Evolutionary conservation across 2,329 filamentous ascomycete genomes (phyloP), one percentile per base, ranked within the genome.

Genomic region (Simplicillium aogashimaense): DNA sequence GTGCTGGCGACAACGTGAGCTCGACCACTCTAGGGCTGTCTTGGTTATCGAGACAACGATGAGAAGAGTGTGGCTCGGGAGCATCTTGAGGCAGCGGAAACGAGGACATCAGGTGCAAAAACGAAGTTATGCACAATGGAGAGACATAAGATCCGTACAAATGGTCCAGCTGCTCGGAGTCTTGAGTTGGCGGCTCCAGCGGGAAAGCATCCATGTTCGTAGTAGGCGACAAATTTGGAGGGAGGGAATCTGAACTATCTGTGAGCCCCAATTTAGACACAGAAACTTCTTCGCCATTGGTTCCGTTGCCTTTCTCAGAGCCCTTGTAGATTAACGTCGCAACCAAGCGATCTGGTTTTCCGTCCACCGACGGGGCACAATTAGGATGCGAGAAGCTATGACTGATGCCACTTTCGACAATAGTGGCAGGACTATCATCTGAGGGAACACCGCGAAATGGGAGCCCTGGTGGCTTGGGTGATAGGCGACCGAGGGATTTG

Each of bases 141-240:
- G 76, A 80, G 53, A 81, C 72, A 51, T 78, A 78, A 15, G 74
- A 78, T 45, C 78, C 78, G 50, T 82, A 82, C 14, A 81, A 67
- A 45, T 79, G 75, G 52, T 82, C 77, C 39, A 81, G 69, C 41
- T 76, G 65, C 58, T 80, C 67, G 12, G 55, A 52, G 53, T 78
- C 69, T 49, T 68, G 60, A 40, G 69, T 66, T 43, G 76, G 67
- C 43, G 74, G 69, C 55, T 81, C 74, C 38, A 80, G 66, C 17
- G 78, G 75, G 50, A 78, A 78, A 46, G 65, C 63, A n/a, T 74
- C 69, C 41, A 72, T 66, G 48, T 72, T 68, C 48, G 67, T 71
- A 37, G 77, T 74, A 8, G 80, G 75, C 14, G 76, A 73, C 52
- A 81, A 59, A 64, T 78, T 73, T 38, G 66, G 54, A 33, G 73